phyloP scores from a whole-genome alignment of 768 basidiomycete genomes.

The Xerocomellus dryophilus region DNA sequence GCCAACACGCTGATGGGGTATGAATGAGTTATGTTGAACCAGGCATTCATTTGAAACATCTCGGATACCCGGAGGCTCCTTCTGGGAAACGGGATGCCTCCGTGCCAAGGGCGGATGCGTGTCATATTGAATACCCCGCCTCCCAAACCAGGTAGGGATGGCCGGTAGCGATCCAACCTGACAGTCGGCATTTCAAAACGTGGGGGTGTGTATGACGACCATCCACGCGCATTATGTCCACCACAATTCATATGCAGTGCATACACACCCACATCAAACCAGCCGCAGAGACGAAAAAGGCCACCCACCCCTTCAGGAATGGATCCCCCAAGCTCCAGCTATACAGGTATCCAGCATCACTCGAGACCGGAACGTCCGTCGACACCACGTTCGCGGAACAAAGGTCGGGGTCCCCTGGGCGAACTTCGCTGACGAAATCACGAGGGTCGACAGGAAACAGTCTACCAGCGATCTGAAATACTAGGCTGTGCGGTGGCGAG shows the following conservation, averaged over 20 bases:
- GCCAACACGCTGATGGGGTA: slow-evolving; percentile 49
- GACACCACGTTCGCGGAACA: slow-evolving; percentile 56
- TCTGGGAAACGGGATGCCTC: not conserved
- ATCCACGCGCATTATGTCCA: slow-evolving; percentile 8
- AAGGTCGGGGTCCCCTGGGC: slow-evolving; percentile 33
- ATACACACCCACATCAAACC: not conserved
- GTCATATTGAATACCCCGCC: not conserved
- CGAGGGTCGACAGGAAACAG: slow-evolving; percentile 74
- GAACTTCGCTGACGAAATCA: slow-evolving; percentile 55
- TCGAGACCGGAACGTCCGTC: slow-evolving; percentile 59
- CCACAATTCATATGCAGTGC: too few species aligned
- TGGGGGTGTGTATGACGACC: not conserved
- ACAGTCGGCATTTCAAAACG: not conserved
- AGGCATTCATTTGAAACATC: not conserved
- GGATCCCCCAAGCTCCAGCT: slow-evolving; percentile 79
- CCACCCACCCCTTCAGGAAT: slow-evolving; percentile 66
- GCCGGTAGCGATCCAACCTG: not conserved
- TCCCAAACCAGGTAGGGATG: not conserved
- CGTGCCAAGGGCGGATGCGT: not conserved
- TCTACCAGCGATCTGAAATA: slow-evolving; percentile 66
- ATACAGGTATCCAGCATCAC: slow-evolving; percentile 55
- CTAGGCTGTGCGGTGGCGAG: slow-evolving; percentile 55
- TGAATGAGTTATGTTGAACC: slow-evolving; percentile 1
- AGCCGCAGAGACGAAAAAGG: not conserved
- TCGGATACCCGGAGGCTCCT: slow-evolving; percentile 17